These are phyloP conservation scores for Aphanocladium album DNA, from an alignment of 2,329 filamentous ascomycete genomes.

Conservation along the genomic window DNA sequence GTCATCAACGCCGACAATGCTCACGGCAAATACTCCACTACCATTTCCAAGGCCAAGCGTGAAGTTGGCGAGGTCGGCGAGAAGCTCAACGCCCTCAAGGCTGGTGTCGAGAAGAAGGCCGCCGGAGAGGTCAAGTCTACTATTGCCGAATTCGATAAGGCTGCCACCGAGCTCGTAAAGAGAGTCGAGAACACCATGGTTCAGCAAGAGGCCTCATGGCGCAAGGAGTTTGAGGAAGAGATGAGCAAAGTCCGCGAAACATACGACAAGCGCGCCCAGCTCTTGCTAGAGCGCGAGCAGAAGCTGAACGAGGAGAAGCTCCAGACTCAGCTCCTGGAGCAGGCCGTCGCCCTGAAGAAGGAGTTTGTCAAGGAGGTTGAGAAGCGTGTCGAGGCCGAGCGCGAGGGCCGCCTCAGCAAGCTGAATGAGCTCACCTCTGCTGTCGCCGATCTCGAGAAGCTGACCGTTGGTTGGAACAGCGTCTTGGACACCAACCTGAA, in stretches of 20 bases:
- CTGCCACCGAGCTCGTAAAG: slow-evolving; percentile 79
- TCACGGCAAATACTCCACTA: slow-evolving; percentile 68
- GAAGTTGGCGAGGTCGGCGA: slow-evolving; percentile 73
- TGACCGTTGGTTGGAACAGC: slow-evolving; percentile 84
- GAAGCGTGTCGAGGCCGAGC: slow-evolving; percentile 80
- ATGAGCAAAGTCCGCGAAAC: slow-evolving; percentile 70
- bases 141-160: slow-evolving; percentile 74
- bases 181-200: slow-evolving; percentile 82
- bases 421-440: slow-evolving; percentile 72
- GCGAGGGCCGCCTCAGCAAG: slow-evolving; percentile 79
- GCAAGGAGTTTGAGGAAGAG: slow-evolving; percentile 81
- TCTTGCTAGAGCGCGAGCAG: slow-evolving; percentile 73
- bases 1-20: slow-evolving; percentile 85
- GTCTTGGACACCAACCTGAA: slow-evolving; percentile 87
- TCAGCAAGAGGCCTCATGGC: slow-evolving; percentile 75
- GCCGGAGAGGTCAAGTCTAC: slow-evolving; percentile 70
- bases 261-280: slow-evolving; percentile 75
- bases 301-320: slow-evolving; percentile 78
- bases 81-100: slow-evolving; percentile 72
- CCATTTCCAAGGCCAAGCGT: slow-evolving; percentile 79
- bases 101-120: slow-evolving; percentile 62
- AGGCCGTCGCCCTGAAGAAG: slow-evolving; percentile 83
- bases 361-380: slow-evolving; percentile 75
- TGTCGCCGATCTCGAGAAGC: slow-evolving; percentile 77
- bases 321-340: slow-evolving; percentile 81